phyloP scores from a whole-genome alignment of 163 green algal genomes.

The Scenedesmus sp. region DNA sequence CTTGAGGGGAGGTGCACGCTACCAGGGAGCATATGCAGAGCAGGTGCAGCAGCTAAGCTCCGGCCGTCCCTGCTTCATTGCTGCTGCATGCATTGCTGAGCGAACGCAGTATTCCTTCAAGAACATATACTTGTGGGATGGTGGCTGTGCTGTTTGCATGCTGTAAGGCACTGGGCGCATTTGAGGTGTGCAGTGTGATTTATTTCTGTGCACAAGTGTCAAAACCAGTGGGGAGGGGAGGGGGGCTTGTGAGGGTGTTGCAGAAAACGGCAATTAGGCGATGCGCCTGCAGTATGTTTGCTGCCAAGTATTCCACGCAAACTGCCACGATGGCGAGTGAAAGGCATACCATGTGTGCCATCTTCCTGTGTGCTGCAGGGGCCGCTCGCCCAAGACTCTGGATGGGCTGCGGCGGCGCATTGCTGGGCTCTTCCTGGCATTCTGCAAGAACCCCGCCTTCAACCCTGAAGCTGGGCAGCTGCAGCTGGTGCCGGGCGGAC shows the following conservation, averaged over 20 bases:
- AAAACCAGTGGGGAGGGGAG: too few relatives aligned
- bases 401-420: slow-evolving; percentile 86
- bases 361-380: slow-evolving; percentile 52
- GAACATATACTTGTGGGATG: background rate
- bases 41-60: background rate
- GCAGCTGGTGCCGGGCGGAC: slow-evolving; percentile 37
- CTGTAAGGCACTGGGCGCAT: too few relatives aligned
- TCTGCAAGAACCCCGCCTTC: slow-evolving; percentile 87
- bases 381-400: slow-evolving; percentile 77
- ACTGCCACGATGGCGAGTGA: too few relatives aligned
- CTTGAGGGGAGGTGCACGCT: background rate
- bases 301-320: too few relatives aligned
- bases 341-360: too few relatives aligned
- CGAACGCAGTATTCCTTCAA: too few relatives aligned
- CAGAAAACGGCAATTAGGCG: too few relatives aligned
- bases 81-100: background rate
- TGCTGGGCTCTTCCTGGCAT: slow-evolving; percentile 79
- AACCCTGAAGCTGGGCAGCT: slow-evolving; percentile 69
- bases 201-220: too few relatives aligned
- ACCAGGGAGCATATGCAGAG: background rate
- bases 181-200: too few relatives aligned
- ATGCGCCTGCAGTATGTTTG: too few relatives aligned
- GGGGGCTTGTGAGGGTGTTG: too few relatives aligned
- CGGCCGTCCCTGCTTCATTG: too few relatives aligned
- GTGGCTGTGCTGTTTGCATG: background rate